Percentiles rank a stretch among this genome's conserved stretches.
Evolutionary conservation across 176 grass and related monocot genomes (phyloP).

Genomic region (Carex parvula): DNA sequence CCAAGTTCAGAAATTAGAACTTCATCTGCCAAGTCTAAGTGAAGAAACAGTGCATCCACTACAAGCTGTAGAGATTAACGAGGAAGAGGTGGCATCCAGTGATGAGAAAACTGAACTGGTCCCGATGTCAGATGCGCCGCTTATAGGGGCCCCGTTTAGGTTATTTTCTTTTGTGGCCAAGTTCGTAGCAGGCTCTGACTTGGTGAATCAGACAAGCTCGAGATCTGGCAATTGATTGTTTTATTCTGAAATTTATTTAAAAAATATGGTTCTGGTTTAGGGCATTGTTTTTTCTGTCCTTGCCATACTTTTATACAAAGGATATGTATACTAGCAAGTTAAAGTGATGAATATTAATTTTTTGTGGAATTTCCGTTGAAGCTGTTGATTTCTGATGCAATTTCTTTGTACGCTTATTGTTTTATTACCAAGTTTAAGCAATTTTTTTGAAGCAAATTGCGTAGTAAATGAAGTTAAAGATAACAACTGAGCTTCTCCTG

Average conservation of each 20-base stretch:
- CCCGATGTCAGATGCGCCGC: constrained; percentile 76
- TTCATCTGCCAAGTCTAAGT: constrained; percentile 38
- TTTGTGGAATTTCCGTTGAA: neutral
- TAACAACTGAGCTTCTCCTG: neutral
- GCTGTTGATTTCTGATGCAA: neutral
- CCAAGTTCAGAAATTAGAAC: constrained; percentile 30
- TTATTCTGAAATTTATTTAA: constrained; percentile 8
- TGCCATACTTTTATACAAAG: constrained; percentile 2
- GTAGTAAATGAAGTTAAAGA: neutral
- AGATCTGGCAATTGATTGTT: constrained; percentile 22
- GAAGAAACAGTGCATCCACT: constrained; percentile 56
- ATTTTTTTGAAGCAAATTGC: neutral
- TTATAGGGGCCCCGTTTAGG: constrained; percentile 80
- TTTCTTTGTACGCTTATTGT: neutral
- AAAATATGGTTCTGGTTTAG: neutral
- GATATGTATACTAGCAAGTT: neutral
- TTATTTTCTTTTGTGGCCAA: constrained; percentile 90
- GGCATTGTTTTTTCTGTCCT: neutral
- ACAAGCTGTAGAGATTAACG: constrained; percentile 69
- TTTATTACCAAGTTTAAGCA: neutral
- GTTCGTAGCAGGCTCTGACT: constrained; percentile 82
- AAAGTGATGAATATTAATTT: constrained; percentile 3
- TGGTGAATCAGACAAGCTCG: constrained; percentile 47
- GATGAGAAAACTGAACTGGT: constrained; percentile 32
- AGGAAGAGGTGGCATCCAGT: constrained; percentile 32